Evolutionary conservation across 257 asterid genomes (phyloP).

Genomic region (Solanum chaucha): DNA sequence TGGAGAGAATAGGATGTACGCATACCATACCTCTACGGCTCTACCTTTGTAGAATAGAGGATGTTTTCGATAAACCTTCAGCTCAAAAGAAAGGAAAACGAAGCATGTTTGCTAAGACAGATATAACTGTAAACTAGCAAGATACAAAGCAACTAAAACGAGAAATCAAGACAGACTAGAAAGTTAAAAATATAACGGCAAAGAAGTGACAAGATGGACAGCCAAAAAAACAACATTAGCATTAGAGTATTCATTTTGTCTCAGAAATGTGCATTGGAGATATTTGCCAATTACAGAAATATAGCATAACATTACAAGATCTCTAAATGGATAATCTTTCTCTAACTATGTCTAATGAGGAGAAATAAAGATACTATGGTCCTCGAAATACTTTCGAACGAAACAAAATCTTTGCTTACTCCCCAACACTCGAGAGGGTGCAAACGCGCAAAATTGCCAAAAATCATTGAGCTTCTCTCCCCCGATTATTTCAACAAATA

Average conservation of each 20-base stretch:
- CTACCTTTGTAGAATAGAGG: not conserved
- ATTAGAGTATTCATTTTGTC: not conserved
- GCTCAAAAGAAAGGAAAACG: not conserved
- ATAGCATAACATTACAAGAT: not conserved
- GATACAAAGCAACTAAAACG: not conserved
- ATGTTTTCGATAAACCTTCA: not conserved
- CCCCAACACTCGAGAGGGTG: not conserved
- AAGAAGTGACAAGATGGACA: not conserved
- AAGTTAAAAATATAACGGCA: not conserved
- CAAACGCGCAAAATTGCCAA: not conserved
- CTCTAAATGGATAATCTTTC: not conserved
- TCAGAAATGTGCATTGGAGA: not conserved
- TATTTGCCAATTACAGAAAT: not conserved
- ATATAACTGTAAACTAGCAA: not conserved
- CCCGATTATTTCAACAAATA: not conserved
- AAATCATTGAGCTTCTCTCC: not conserved
- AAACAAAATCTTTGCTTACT: not conserved
- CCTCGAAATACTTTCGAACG: not conserved
- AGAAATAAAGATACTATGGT: not conserved
- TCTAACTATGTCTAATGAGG: not conserved
- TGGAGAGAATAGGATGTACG: not conserved
- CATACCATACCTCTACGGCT: not conserved
- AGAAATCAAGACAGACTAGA: not conserved
- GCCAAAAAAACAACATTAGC: not conserved
- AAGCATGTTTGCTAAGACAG: not conserved